Base-by-base conservation (phyloP, 2,329 filamentous ascomycete genomes). In the Elsinoe fawcettii region DNA sequence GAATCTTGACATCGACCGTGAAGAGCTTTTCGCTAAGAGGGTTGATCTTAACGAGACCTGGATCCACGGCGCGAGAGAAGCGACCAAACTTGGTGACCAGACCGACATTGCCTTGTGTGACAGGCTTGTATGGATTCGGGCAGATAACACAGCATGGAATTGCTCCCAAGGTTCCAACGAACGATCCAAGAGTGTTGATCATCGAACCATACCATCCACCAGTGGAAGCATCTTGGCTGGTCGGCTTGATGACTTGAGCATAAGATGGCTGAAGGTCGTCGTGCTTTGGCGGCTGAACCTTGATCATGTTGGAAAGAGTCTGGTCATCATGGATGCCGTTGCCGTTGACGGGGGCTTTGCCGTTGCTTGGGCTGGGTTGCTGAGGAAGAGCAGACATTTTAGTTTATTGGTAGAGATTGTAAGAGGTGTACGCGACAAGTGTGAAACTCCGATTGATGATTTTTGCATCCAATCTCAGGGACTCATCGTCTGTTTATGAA, bases 1-100 rank as follows among this genome's bases (percentile, higher is more conserved):
- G 93, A 66, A 97, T 96, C 84, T 97, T 99, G 76, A 99, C 93
- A 72, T 99, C 93, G 69, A 99, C 87, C 67, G 95, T 89, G 64
- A 90, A 86, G 41, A 99, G 80, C 59, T 80, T 83, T 78, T 99
- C 93, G 66, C 87, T 92, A 56, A 97, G 83, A 2, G 92, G 92
- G 76, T 99, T 99, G 79, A 99, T 85, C 78, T 95, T 95, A 73
- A 97, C 90, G 30, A 99, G 85, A 70, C 93, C 93, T 2, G 93
- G 93, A 71, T 99, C 93, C 63, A 97, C 92, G 9, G 93, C 90
- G 73, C 91, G 88, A 73, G 95, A 89, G 76, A 99, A 97, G 63
- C 85, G 81, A 65, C 93, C 93, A 64, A 99, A 99, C 74, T 92
- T 95, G 68, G 91, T 96, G 70, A 99, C 86, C 44, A 99, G 81